A percentile compares a stretch with the other conserved stretches of the same genome.
Conservation (phyloP, 164 flowering plant genomes). For the Magnolia officinalis region DNA sequence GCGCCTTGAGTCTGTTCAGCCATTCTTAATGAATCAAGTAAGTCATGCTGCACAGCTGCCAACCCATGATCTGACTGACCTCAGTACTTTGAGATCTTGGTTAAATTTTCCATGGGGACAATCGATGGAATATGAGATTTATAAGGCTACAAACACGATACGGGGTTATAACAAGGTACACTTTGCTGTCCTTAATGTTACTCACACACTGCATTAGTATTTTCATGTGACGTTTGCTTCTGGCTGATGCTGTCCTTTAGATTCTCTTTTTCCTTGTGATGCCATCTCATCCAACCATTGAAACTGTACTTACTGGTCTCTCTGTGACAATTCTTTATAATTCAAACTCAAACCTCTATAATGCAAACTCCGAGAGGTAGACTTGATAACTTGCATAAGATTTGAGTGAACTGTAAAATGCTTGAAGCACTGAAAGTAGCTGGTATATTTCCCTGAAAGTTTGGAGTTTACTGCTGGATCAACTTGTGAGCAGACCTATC, state of each 20-base stretch:
- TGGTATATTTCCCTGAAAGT: background rate
- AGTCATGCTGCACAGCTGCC: slow-evolving; percentile 92
- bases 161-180: slow-evolving; percentile 65
- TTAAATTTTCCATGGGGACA: slow-evolving; percentile 95
- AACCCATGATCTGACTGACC: slow-evolving; percentile 90
- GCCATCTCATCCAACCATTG: background rate
- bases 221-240: background rate
- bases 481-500: background rate
- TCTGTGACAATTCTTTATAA: background rate
- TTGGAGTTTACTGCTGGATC: background rate
- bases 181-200: background rate
- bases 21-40: slow-evolving; percentile 82
- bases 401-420: background rate
- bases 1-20: slow-evolving; percentile 78
- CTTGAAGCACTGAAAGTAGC: background rate
- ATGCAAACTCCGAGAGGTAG: background rate
- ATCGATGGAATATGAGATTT: slow-evolving; percentile 93
- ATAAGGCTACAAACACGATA: slow-evolving; percentile 87
- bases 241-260: background rate
- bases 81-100: slow-evolving; percentile 97
- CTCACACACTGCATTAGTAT: background rate
- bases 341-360: background rate
- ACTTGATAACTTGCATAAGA: background rate
- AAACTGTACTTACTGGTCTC: background rate
- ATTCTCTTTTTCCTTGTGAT: background rate